Evolutionary conservation across 1,284 basidiomycete species (phyloP), one percentile per base, ranked within the genome.

Genomic region (Anthracocystis setariae): DNA sequence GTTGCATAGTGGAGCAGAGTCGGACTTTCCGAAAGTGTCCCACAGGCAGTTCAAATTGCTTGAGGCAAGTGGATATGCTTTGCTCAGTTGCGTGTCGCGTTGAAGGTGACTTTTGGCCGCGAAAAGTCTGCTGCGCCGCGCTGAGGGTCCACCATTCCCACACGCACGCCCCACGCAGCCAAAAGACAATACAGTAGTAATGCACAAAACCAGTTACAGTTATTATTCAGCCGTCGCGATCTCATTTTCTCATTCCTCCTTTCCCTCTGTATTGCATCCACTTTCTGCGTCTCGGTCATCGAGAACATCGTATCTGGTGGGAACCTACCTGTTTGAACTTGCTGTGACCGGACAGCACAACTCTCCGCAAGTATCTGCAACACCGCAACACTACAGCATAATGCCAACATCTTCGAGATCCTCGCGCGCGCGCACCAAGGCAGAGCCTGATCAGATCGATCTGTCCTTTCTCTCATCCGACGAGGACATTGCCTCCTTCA

Each of bases 31-130:
- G 35, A 47, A 53, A 50, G 46, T 43, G 8, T 18, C 18, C 44
- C 58, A 46, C n/a, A 42, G n/a, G n/a, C 24, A 32, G 25, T 49
- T 50, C 40, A 20, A 44, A 46, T 42, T 38, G 17, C 39, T 42
- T 33, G 40, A n/a, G 29, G 25, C 25, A 24, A 12, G 4, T 29
- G 25, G 12, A 13, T 9, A 23, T 42, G 40, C 44, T 39, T 32
- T n/a, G 51, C 51, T 54, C 27, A 57, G 62, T 58, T 55, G 62
- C 62, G 62, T 58, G 50, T 64, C 62, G 62, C 62, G 62, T 65
- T 51, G 48, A 53, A 33, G 43, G 37, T n/a, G 57, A 9, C 17
- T n/a, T 8, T 17, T 38, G 20, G 13, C 32, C 17, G 29, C 29
- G 29, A 29, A 29, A 29, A 29, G 29, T 29, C 17, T 8, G n/a